Evolutionary conservation across 2,329 filamentous ascomycete species (phyloP), one percentile per base, ranked within the genome.

Genomic region (Ophiobolus disseminans): DNA sequence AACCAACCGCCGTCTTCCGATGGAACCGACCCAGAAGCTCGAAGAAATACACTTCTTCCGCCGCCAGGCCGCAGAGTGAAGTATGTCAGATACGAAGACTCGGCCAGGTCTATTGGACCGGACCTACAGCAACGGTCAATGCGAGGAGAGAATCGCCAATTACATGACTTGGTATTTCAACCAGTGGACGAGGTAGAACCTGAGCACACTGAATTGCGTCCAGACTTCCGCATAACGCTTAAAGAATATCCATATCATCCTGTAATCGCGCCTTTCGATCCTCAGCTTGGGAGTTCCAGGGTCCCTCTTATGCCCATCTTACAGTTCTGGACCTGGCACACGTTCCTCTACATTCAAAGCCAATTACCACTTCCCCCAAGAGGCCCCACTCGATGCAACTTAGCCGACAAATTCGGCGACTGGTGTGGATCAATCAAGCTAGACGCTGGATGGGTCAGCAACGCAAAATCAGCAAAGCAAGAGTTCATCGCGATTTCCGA

Each of bases 401-500:
- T 37, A 6, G 35, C 35, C 4, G 35, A 37, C 35, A 14, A 22
- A 2, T 13, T 6, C 21, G 35, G 35, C 2, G 35, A 37, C 11
- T 37, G 35, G 35, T 37, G 35, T 19, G 35, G 35, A 17, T 37
- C 35, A 14, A 37, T 37, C 13, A n/a, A 13, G 8, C 20, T 37
- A 8, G 35, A 37, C 19, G 16, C 10, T 11, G 13, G 7, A 8
- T 37, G 35, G 35, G 2, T 37, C 11, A 11, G 16, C 13, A 3
- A 32, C 10, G 30, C 30, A 22, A 13, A 4, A 11, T 9, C 14
- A 22, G 8, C 20, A 22, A 11, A 7, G 7, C 19, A 21, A 9
- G 21, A 46, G 17, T 40, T 40, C 16, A 40, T 40, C 38, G 53
- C 53, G 3, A 42, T 56, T 5, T 45, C 39, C 11, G 53, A 56